Evolutionary conservation across 75 land plant species (phyloP).

Genomic region (Cupressus sempervirens): DNA sequence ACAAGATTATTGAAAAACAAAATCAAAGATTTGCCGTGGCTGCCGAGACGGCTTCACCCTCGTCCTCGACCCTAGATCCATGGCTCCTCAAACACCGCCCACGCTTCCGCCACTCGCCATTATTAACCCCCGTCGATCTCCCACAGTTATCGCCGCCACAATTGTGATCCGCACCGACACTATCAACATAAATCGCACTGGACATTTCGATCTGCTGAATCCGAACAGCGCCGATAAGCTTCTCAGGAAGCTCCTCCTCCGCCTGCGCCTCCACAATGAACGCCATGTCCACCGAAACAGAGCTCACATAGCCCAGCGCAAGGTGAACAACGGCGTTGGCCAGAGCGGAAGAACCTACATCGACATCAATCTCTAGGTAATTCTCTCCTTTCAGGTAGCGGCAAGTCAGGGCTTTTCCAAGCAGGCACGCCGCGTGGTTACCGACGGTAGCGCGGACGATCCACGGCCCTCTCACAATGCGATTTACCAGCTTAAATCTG

Average conservation of each 20-base stretch:
- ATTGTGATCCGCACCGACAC: neutral
- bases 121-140: neutral
- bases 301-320: constrained; percentile 69
- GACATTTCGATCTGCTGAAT: constrained; percentile 90
- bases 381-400: constrained; percentile 62
- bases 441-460: constrained; percentile 80
- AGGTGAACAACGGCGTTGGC: constrained; percentile 75
- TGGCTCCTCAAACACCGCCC: neutral
- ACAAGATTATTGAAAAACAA: too few relatives aligned
- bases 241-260: constrained; percentile 92
- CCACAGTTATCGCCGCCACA: neutral
- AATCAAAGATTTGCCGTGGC: neutral
- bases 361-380: constrained; percentile 90
- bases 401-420: constrained; percentile 78
- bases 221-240: constrained; percentile 69
- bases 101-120: neutral
- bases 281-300: constrained; percentile 83
- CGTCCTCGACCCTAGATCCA: neutral
- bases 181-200: constrained; percentile 50
- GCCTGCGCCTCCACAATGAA: constrained; percentile 81
- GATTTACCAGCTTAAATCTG: constrained; percentile 83
- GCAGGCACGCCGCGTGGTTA: constrained; percentile 73
- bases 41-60: neutral
- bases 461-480: constrained; percentile 92
- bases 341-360: constrained; percentile 77